Conservation (phyloP, 768 basidiomycete genomes). For the Tricholoma sp. region DNA sequence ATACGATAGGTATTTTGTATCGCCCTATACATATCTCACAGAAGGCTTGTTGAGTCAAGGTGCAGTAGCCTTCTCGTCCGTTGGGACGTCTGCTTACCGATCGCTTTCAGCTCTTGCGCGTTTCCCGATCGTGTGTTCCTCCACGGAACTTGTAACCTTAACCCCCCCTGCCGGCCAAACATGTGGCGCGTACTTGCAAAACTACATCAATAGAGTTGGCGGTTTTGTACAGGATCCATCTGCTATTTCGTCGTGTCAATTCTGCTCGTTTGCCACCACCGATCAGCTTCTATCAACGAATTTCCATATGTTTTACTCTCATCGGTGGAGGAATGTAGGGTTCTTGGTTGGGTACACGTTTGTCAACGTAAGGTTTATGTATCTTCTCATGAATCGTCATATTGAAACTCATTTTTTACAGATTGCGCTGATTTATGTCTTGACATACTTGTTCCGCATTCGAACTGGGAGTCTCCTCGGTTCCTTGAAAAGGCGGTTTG, state of each 20-base stretch:
- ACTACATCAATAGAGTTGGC: slow-evolving; percentile 46
- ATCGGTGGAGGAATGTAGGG: slow-evolving; percentile 49
- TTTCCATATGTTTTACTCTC: slow-evolving; percentile 59
- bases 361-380: slow-evolving; percentile 34
- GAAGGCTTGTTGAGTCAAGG: slow-evolving; percentile 47
- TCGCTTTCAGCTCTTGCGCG: slow-evolving; percentile 45
- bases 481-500: slow-evolving; percentile 13
- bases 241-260: slow-evolving; percentile 46
- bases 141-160: slow-evolving; percentile 55
- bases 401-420: slow-evolving; percentile 24
- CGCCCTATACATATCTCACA: slow-evolving; percentile 49
- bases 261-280: slow-evolving; percentile 49
- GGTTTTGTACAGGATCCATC: slow-evolving; percentile 56
- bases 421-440: slow-evolving; percentile 39
- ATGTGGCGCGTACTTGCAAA: slow-evolving; percentile 46
- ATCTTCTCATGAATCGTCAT: neutral
- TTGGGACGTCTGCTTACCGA: slow-evolving; percentile 23
- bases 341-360: slow-evolving; percentile 43
- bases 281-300: slow-evolving; percentile 46
- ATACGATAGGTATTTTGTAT: slow-evolving; percentile 29
- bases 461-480: slow-evolving; percentile 24
- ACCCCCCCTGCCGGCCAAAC: slow-evolving; percentile 53
- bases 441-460: slow-evolving; percentile 58
- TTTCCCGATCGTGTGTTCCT: slow-evolving; percentile 48
- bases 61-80: slow-evolving; percentile 16